Conservation (phyloP, 2,329 filamentous ascomycete genomes). For the Fusarium lateritium region DNA sequence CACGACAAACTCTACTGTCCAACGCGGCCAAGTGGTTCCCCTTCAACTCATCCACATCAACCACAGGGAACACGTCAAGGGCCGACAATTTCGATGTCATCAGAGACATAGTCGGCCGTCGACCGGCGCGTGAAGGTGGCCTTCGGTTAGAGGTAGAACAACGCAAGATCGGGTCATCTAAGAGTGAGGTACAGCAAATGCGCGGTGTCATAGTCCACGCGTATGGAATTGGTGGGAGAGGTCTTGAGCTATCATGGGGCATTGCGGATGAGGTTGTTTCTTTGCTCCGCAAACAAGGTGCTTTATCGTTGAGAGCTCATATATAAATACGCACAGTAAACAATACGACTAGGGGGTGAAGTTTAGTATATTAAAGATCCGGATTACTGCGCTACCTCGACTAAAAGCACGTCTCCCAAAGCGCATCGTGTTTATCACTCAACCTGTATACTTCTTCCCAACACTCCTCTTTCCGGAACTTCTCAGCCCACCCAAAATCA, state of each 20-base stretch:
- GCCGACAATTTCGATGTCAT: background rate
- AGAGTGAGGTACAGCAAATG: no score
- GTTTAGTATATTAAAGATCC: no score
- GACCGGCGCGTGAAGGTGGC: slow-evolving; percentile 2
- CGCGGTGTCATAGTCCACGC: slow-evolving; percentile 1
- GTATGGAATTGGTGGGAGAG: slow-evolving; percentile 11
- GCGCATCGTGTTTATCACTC: background rate
- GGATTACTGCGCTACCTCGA: no score
- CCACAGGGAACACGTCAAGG: fast-evolving
- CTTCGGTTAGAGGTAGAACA: slow-evolving; percentile 3
- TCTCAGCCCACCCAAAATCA: background rate
- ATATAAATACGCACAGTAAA: background rate
- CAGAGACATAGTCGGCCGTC: slow-evolving; percentile 15
- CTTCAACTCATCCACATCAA: background rate
- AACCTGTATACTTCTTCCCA: slow-evolving; percentile 3
- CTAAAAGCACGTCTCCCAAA: background rate
- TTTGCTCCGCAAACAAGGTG: background rate
- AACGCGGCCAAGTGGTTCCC: slow-evolving; percentile 18
- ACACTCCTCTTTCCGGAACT: background rate
- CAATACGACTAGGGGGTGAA: no score
- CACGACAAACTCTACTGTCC: background rate
- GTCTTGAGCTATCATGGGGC: slow-evolving; percentile 16
- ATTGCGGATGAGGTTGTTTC: background rate
- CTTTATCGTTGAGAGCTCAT: background rate
- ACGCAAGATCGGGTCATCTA: background rate